phyloP scores from a whole-genome alignment of 306 rosid species.

The Alnus glutinosa region DNA sequence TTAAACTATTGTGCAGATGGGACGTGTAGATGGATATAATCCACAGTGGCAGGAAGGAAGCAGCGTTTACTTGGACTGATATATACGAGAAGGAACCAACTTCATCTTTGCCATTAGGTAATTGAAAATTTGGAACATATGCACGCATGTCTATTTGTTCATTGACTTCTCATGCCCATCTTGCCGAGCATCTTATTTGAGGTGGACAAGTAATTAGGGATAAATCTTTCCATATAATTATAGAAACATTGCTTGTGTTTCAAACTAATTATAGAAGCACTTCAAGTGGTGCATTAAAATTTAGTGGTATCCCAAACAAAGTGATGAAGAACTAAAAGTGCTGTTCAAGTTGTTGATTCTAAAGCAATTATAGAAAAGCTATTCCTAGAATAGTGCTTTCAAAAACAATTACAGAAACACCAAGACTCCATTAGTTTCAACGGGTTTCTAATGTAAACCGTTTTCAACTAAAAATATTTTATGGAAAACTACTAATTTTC shows the following conservation, averaged over 20 bases:
- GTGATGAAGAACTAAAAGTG: neutral
- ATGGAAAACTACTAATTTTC: no score
- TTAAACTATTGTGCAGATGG: slow-evolving; percentile 66
- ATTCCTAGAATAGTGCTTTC: neutral
- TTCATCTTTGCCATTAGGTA: slow-evolving; percentile 53
- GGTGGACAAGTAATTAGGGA: neutral
- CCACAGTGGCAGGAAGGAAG: slow-evolving; percentile 65
- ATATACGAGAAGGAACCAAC: slow-evolving; percentile 56
- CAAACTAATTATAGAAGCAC: neutral
- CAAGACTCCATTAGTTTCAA: no score
- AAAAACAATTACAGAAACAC: neutral
- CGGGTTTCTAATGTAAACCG: no score
- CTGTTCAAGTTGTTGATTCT: neutral
- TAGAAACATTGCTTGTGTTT: neutral
- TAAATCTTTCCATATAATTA: neutral
- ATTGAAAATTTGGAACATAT: slow-evolving; percentile 13
- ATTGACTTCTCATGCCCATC: neutral
- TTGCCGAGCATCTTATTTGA: neutral
- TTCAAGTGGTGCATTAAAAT: neutral
- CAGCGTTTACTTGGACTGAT: slow-evolving; percentile 70
- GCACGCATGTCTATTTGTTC: neutral
- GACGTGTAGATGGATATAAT: slow-evolving; percentile 82
- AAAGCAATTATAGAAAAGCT: no score
- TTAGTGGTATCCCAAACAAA: neutral
- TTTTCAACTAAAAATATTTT: no score